Evolutionary conservation across 148 eudicot species (phyloP), one percentile per base, ranked within the genome.

Genomic region (Polygonum aviculare): DNA sequence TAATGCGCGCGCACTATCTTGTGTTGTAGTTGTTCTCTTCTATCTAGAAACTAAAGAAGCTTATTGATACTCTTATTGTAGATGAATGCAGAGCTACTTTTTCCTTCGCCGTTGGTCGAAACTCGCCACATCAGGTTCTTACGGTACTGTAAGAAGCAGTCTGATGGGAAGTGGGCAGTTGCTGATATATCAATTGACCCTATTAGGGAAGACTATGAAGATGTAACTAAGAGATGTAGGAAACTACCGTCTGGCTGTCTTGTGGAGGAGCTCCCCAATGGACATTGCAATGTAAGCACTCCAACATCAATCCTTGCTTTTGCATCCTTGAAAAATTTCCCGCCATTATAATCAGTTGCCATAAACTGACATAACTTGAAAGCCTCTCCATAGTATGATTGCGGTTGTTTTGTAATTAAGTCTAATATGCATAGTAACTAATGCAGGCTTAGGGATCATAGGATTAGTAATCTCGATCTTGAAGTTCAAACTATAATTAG

Each of bases 171-270:
- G 78, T 91, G 98, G 98, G 90, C 80, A 9, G 79, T 93, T 54
- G 98, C 88, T 33, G 97, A 93, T 70, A 85, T 91, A n/a, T 90
- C 98, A 41, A 72, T 85, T 52, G 97, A 90, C 60, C 63, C 33
- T 2, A 57, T 21, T n/a, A 57, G 63, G 33, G 63, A 57, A 57
- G 33, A 57, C 63, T 21, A 57, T 22, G 12, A 22, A 57, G 12
- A 57, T 57, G 63, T 57, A 6, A 1, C 2, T 5, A 57, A 9
- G 12, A 8, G 63, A 22, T 57, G 63, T 19, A 57, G 63, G 21
- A 19, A 57, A 12, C 33, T 57, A 57, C 63, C 63, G 8, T 57
- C 63, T 57, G 63, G 63, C 7, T 57, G 63, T 57, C 7, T 22
- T 57, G 9, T 57, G 7, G 31, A 57, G 21, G 31, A 21, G 2